Evolutionary conservation across 805 yeast genomes (phyloP).

Genomic region (Pichia cabralensis): DNA sequence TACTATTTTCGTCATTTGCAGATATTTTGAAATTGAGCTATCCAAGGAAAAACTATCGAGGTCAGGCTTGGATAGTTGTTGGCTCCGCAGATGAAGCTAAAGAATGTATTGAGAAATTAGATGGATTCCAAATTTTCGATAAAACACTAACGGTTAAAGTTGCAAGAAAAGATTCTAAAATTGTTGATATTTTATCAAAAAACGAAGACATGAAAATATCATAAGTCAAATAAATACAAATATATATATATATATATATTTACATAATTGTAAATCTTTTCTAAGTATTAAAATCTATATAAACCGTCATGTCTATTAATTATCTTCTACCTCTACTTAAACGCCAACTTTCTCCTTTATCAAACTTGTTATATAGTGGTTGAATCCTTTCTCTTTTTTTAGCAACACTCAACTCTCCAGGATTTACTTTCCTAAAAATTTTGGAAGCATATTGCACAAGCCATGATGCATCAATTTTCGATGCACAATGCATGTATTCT

Average conservation of each 20-base stretch:
- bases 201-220: too few relatives aligned
- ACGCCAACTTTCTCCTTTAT: slow-evolving; percentile 68
- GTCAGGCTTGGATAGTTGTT: slow-evolving; percentile 58
- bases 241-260: neutral
- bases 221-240: too few relatives aligned
- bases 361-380: slow-evolving; percentile 57
- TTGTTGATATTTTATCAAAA: slow-evolving; percentile 11
- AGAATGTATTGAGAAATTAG: slow-evolving; percentile 37
- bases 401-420: slow-evolving; percentile 35
- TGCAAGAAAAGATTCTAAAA: slow-evolving; percentile 26
- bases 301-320: too few relatives aligned
- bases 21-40: slow-evolving; percentile 46
- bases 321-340: slow-evolving; percentile 37
- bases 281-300: too few relatives aligned
- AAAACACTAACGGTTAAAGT: slow-evolving; percentile 38
- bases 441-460: slow-evolving; percentile 59
- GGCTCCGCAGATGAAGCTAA: slow-evolving; percentile 40
- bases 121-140: slow-evolving; percentile 42
- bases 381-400: slow-evolving; percentile 57
- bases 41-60: slow-evolving; percentile 38
- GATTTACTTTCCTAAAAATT: slow-evolving; percentile 58
- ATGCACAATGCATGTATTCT: slow-evolving; percentile 88
- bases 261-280: neutral
- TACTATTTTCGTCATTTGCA: slow-evolving; percentile 54
- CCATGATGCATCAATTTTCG: slow-evolving; percentile 78